Evolutionary conservation across 2,329 filamentous ascomycete genomes (phyloP), one percentile per base, ranked within the genome.

Genomic region (Mycosphaerella sp.): DNA sequence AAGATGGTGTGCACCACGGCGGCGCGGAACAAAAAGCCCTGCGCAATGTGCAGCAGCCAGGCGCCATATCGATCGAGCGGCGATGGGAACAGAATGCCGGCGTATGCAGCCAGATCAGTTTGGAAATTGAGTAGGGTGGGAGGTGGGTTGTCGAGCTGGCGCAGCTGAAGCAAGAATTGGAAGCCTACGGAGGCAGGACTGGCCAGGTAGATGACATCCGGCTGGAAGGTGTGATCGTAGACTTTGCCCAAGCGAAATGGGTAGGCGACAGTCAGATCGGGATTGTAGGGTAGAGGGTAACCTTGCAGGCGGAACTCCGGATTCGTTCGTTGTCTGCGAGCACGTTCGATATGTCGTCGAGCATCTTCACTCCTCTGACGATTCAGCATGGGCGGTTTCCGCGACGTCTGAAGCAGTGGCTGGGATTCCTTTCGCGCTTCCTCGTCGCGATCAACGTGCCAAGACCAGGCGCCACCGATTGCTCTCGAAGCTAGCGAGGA

Each of bases 141-240:
- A 41, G 82, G 81, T 7, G 74, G 73, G 32, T 78, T 72, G 21
- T 67, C 67, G 51, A 85, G 76, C 60, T 85, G 83, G 43, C 81
- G 77, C 48, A 86, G 71, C 66, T 87, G 83, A n/a, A 87, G 73
- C 69, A 87, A 77, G 51, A 87, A 80, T 59, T 87, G 84, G 62
- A 87, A 87, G 3, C 85, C 84, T 2, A 87, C 72, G 4, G 81
- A 85, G 1, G 84, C 85, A 0, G 84, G 84, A 42, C 81, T 85
- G 1, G 84, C 84, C 10, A 87, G 73, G 63, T 87, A 87, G 63
- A 87, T 81, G 39, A 87, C 70, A 63, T 87, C 84, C 0, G 84
- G 84, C 2, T 79, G 76, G 66, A 86, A 86, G 0, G 83, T 83
- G 44, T 76, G 75, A 4, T 73, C 71, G 67, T 81, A 85, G 38